Conservation (phyloP, 2,329 filamentous ascomycete species). For the Pyrenophora tritici-repentis region DNA sequence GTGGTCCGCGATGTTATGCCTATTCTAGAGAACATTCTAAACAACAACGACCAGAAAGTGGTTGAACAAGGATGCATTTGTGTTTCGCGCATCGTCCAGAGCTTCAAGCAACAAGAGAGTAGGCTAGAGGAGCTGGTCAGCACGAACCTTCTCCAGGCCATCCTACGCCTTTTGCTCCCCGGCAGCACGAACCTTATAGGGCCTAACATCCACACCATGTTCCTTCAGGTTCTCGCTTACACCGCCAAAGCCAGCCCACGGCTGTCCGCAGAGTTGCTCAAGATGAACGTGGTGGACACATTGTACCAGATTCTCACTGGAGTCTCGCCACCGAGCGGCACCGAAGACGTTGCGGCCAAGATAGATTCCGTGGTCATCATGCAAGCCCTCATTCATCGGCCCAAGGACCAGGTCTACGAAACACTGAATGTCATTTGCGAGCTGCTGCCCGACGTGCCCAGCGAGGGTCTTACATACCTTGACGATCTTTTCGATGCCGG, state of each 20-base stretch:
- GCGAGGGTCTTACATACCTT: conserved; percentile 57
- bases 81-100: conserved; percentile 94
- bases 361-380: conserved; percentile 97
- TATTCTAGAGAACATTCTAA: conserved; percentile 85
- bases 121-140: conserved; percentile 94
- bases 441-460: conserved; percentile 76
- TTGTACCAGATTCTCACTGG: conserved; percentile 96
- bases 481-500: conserved; percentile 57
- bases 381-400: conserved; percentile 95
- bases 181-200: conserved; percentile 96
- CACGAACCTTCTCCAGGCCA: conserved; percentile 80
- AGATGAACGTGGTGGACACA: conserved; percentile 96
- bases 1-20: conserved; percentile 97
- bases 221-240: conserved; percentile 87
- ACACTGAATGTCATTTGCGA: conserved; percentile 98
- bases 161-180: conserved; percentile 85
- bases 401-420: conserved; percentile 94
- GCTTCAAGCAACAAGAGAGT: conserved; percentile 84
- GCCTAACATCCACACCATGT: conserved; percentile 93
- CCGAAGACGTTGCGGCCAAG: conserved; percentile 78
- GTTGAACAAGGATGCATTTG: conserved; percentile 96
- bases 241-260: conserved; percentile 86
- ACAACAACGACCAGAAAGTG: conserved; percentile 92
- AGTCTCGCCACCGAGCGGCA: conserved; percentile 83
- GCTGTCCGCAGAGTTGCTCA: conserved; percentile 87